Base-by-base conservation (phyloP, 129 eudicot species). In the Oenanthe sinensis region DNA sequence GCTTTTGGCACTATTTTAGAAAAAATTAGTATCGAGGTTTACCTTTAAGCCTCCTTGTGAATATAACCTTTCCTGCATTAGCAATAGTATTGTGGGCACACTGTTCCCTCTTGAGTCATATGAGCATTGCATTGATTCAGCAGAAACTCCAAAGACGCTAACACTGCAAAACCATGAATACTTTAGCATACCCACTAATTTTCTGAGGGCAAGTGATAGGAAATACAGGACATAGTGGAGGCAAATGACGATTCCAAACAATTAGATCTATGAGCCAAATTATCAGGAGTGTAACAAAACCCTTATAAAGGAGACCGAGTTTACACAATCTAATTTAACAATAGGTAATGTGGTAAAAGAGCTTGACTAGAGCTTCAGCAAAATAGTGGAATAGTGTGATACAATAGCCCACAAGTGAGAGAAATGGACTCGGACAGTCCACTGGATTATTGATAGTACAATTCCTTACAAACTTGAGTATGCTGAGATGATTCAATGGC, bases 101-200 rank as follows among this genome's bases (percentile, higher is more conserved):
- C 98, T 94, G 33, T 94, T 94, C 80, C 98, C 96, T 83, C 93
- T 87, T 75, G 88, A 76, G 79, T 94, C 98, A 79, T 86, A 94
- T 37, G 96, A 88, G 79, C 97, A 94, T 77, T 94, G 98, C 98
- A 94, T 94, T 39, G 98, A 94, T 75, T 94, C 93, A 10, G 98
- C 96, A 13, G 97, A 91, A 37, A 90, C 92, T 3, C 97, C 93
- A 75, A 94, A 94, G 22, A 92, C 96, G 70, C 98, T 94, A 46
- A 85, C 89, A 80, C 97, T 92, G 77, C 87, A 86, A 49, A 84
- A 80, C n/a, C 26, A 74, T 43, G 33, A 3, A 20, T 6, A 14
- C 19, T 73, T 72, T 43, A 73, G 76, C 54, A 73, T 11, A 40
- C 4, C 45, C 0, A 13, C 14, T 44, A n/a, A 73, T 20, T 48